phyloP scores from a whole-genome alignment of 805 yeast genomes.

The Monosporozyma aerobia region DNA sequence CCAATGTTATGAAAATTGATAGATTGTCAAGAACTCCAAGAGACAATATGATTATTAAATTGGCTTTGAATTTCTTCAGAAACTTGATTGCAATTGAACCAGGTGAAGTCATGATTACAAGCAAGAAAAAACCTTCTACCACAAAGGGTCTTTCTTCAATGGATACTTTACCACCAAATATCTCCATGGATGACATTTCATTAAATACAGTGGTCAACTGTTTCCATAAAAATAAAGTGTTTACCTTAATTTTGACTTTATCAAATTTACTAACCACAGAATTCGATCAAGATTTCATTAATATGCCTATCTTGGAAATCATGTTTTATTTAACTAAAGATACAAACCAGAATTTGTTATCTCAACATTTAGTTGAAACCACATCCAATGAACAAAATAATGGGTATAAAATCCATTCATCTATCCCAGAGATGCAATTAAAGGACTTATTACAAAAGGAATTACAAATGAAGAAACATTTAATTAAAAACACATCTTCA shows the following conservation, averaged over 20 bases:
- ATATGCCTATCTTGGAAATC: slow-evolving; percentile 58
- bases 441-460: slow-evolving; percentile 53
- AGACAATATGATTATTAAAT: slow-evolving; percentile 63
- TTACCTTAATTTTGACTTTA: slow-evolving; percentile 63
- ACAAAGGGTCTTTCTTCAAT: slow-evolving; percentile 26
- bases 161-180: slow-evolving; percentile 43
- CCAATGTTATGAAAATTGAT: slow-evolving; percentile 47
- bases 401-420: slow-evolving; percentile 5
- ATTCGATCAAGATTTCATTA: slow-evolving; percentile 52
- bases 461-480: slow-evolving; percentile 39
- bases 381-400: neutral
- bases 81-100: slow-evolving; percentile 76
- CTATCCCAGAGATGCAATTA: slow-evolving; percentile 36
- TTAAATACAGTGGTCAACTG: slow-evolving; percentile 46
- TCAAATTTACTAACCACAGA: slow-evolving; percentile 56
- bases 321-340: slow-evolving; percentile 55
- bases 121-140: slow-evolving; percentile 28
- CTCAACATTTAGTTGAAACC: neutral
- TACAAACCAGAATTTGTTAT: slow-evolving; percentile 31
- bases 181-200: slow-evolving; percentile 59
- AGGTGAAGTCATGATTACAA: slow-evolving; percentile 42
- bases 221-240: slow-evolving; percentile 62
- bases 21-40: slow-evolving; percentile 52
- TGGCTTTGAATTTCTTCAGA: slow-evolving; percentile 65
- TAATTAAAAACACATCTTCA: slow-evolving; percentile 45